Base-by-base conservation (phyloP, 192 early-diverging fungal genomes). In the Coemansia sp. region DNA sequence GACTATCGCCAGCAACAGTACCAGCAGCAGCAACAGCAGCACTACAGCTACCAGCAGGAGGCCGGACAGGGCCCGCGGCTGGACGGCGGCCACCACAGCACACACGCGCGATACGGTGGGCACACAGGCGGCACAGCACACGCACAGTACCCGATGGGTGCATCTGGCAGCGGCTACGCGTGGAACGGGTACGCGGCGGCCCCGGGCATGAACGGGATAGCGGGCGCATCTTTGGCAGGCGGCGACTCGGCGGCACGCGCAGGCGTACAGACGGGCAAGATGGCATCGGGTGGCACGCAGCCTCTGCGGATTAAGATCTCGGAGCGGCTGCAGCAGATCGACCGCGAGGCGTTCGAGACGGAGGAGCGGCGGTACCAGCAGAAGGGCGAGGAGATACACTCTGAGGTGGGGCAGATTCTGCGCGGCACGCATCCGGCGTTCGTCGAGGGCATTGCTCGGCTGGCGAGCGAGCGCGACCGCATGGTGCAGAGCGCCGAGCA, bases 391-490 rank as follows among this genome's bases (percentile, higher is more conserved):
- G 80, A 81, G 47, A 72, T 81, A 50, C 68, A 81, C 17, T 49
- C 44, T 37, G 69, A 66, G 33, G 22, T 76, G n/a, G 15, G 57
- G 49, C 50, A 62, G 61, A 62, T 70, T 46, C 58, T 67, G 39
- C 71, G 77, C 75, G 88, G 87, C 45, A 81, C 81, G 5, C 88
- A 92, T 56, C 84, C 86, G 8, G 82, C 82, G 21, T 91, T 89
- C 55, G 66, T 71, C 49, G 87, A 92, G 53, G 80, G 82, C 17
- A 59, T 92, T 18, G 66, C 73, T 13, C 63, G 80, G 34, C 78
- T 91, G 15, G 84, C 84, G 37, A 57, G 62, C 8, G 81, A 84
- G 21, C 87, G 87, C 52, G 86, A 93, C 55, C 89, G 91, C 60
- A 84, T 86, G 52, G 63, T 89, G 40, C 83, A 84, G 45, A 81